Percentiles rank a stretch among this genome's conserved stretches.
These are phyloP conservation scores for Candida pseudofarinosa DNA, from an alignment of 805 yeast species.

Conservation along the genomic window DNA sequence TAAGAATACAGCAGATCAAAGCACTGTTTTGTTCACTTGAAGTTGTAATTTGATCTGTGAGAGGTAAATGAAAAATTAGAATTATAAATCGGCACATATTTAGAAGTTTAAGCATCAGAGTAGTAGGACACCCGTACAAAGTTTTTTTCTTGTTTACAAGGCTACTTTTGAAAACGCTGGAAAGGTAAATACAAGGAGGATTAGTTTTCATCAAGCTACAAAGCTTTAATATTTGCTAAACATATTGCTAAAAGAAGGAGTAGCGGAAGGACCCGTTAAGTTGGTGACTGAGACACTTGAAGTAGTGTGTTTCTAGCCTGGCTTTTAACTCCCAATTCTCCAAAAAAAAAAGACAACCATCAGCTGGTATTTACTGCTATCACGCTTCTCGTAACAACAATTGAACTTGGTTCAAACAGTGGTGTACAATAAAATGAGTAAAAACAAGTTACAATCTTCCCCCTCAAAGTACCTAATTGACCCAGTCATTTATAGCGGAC, in stretches of 20 bases:
- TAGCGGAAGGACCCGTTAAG: neutral
- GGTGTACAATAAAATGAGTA: slow-evolving; percentile 26
- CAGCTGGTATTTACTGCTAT: too few species aligned
- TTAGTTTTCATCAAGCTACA: neutral
- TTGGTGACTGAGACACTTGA: neutral
- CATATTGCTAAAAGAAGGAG: neutral
- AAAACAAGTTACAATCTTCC: slow-evolving; percentile 30
- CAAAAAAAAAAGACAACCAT: too few species aligned
- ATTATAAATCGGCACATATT: neutral
- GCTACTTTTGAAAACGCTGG: neutral
- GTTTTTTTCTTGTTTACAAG: too few species aligned
- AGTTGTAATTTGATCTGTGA: neutral
- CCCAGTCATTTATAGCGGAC: slow-evolving; percentile 26
- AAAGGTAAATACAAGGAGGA: neutral
- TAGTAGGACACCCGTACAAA: too few species aligned
- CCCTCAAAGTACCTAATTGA: slow-evolving; percentile 32
- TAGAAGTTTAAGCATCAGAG: too few species aligned
- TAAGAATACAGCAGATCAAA: neutral
- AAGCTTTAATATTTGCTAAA: neutral
- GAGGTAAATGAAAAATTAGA: neutral
- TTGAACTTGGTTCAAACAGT: too few species aligned
- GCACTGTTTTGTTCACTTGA: neutral
- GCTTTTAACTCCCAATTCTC: too few species aligned
- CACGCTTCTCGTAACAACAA: too few species aligned
- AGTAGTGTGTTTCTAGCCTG: too few species aligned